These are phyloP conservation scores for Mollisiaceae sp. DNA, from an alignment of 2,329 filamentous ascomycete genomes.

Conservation along the genomic window DNA sequence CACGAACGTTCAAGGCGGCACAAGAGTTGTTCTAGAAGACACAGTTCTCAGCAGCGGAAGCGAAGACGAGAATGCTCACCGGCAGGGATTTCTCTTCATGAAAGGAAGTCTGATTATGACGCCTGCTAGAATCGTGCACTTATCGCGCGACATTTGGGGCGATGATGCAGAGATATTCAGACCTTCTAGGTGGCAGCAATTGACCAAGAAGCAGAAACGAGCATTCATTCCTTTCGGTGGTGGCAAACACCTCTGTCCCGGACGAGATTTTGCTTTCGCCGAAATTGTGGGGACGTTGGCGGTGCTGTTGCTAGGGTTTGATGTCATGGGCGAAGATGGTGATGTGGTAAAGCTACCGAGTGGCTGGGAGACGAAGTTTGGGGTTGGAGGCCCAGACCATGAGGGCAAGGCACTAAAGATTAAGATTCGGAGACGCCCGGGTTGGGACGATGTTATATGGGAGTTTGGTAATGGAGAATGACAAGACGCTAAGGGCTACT, in stretches of 20 bases:
- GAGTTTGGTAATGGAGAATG: neutral
- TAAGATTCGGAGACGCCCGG: neutral
- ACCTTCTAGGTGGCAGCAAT: neutral
- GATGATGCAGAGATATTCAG: neutral
- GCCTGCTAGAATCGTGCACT: neutral
- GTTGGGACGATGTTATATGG: neutral
- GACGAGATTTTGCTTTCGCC: conserved; percentile 2
- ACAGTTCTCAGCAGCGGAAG: neutral
- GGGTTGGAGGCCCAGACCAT: neutral
- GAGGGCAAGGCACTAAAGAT: neutral
- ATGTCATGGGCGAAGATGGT: neutral
- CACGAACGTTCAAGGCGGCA: neutral
- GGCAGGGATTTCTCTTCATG: neutral
- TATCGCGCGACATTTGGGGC: neutral
- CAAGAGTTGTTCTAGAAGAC: conserved; percentile 2
- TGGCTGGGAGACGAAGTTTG: neutral
- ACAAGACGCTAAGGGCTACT: neutral
- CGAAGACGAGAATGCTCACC: neutral
- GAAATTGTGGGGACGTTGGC: neutral
- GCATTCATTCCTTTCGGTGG: neutral
- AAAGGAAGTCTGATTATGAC: neutral
- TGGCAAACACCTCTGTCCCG: neutral
- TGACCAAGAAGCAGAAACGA: conserved; percentile 3
- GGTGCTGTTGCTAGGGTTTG: neutral
- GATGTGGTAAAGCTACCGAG: neutral